Conservation (phyloP, 441 rosid genomes). For the Erodium moschatum region DNA sequence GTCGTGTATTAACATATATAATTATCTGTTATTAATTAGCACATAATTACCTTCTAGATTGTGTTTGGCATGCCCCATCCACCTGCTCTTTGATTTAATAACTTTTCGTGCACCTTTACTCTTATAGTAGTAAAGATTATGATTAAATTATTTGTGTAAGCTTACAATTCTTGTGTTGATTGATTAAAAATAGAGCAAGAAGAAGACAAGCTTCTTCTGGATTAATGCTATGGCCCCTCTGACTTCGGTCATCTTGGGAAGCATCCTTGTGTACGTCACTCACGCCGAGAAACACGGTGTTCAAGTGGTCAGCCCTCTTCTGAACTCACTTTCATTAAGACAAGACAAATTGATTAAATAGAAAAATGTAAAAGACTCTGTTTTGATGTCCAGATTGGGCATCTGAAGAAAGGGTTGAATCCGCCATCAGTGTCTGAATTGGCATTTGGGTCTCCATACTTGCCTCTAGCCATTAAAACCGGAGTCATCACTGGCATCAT, state of each 20-base stretch:
- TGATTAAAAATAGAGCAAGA: conserved; percentile 39
- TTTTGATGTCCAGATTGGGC: conserved; percentile 49
- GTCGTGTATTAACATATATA: background rate
- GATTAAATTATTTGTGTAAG: background rate
- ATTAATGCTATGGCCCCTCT: conserved; percentile 80
- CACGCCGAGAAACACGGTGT: conserved; percentile 54
- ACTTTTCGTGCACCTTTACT: too few relatives aligned
- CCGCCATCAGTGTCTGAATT: conserved; percentile 63
- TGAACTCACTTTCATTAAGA: too few relatives aligned
- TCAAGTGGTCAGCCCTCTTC: conserved; percentile 40
- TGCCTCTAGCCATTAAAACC: conserved; percentile 51
- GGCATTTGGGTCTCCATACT: conserved; percentile 50
- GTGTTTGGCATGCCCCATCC: too few relatives aligned
- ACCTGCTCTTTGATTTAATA: too few relatives aligned
- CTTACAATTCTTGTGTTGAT: background rate
- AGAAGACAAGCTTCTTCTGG: conserved; percentile 73
- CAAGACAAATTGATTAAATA: too few relatives aligned
- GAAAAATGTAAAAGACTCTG: too few relatives aligned
- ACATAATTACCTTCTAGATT: background rate
- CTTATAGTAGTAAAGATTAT: background rate
- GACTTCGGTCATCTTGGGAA: conserved; percentile 56
- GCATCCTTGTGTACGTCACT: conserved; percentile 52
- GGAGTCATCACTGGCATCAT: conserved; percentile 85
- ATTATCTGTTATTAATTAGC: background rate
- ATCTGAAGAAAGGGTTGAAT: conserved; percentile 75